Conservation (phyloP, 2,329 filamentous ascomycete genomes). For the Aspergillus candidus region DNA sequence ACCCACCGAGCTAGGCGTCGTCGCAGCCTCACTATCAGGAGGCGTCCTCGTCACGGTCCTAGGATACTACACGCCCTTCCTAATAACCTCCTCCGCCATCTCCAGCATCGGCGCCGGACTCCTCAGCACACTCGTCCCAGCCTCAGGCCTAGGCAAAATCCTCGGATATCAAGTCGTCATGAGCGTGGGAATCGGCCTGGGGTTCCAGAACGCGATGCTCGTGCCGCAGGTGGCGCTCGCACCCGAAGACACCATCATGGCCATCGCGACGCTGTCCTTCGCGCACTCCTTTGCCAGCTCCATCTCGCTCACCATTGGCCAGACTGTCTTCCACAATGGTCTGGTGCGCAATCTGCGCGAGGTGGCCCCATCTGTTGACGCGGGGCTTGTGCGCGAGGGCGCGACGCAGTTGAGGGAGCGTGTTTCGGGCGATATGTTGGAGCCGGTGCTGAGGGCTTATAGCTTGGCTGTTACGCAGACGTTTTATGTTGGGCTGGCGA, state of each 20-base stretch:
- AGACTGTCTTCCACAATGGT: slow-evolving; percentile 20
- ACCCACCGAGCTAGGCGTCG: slow-evolving; percentile 18
- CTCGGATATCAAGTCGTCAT: slow-evolving; percentile 27
- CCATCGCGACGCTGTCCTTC: slow-evolving; percentile 23
- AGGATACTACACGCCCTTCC: slow-evolving; percentile 28
- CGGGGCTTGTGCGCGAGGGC: no score
- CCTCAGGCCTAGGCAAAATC: slow-evolving; percentile 18
- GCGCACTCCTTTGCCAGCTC: slow-evolving; percentile 25
- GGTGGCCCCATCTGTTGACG: no score
- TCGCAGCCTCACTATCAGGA: slow-evolving; percentile 17
- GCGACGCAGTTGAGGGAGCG: no score
- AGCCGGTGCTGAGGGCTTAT: no score
- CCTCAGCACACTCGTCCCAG: slow-evolving; percentile 20
- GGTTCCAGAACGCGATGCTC: slow-evolving; percentile 23
- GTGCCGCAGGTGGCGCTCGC: slow-evolving; percentile 24
- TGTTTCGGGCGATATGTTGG: no score
- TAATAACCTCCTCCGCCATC: slow-evolving; percentile 17
- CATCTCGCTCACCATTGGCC: slow-evolving; percentile 25
- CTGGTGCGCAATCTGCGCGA: no score
- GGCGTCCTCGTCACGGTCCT: slow-evolving; percentile 8
- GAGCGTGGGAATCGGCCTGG: slow-evolving; percentile 22
- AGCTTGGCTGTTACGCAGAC: no score
- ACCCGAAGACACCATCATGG: slow-evolving; percentile 21
- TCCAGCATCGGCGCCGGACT: slow-evolving; percentile 21
- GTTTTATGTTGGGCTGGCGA: no score